Evolutionary conservation across 192 early-diverging fungal species (phyloP).

Genomic region (Lunasporangiospora selenospora): DNA sequence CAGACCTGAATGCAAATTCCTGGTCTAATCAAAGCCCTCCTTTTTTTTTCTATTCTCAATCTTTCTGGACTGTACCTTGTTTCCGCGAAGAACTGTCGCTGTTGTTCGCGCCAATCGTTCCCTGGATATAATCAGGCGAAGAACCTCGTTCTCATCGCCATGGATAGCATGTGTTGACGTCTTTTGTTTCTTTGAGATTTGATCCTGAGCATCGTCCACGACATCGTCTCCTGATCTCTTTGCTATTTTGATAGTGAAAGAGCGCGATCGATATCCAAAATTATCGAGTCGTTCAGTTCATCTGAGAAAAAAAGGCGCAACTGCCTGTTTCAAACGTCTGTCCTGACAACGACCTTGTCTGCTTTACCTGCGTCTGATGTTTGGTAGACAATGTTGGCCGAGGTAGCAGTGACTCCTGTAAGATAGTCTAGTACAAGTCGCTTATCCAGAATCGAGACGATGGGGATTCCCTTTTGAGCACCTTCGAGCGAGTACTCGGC

Average conservation of each 20-base stretch:
- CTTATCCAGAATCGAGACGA: conserved; percentile 80
- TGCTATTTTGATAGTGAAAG: conserved; percentile 1
- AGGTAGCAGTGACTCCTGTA: conserved; percentile 60
- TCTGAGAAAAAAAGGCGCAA: background rate
- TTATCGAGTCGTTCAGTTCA: too few relatives aligned
- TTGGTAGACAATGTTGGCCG: conserved; percentile 44
- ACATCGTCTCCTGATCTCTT: conserved; percentile 46
- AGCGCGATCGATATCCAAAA: too few relatives aligned
- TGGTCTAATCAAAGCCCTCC: too few relatives aligned
- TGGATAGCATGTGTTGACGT: conserved; percentile 16
- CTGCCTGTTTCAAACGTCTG: background rate
- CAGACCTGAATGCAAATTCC: too few relatives aligned
- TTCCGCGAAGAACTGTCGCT: conserved; percentile 50
- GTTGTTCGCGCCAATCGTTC: conserved; percentile 53
- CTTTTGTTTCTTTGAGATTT: conserved; percentile 46
- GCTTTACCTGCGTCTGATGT: conserved; percentile 24
- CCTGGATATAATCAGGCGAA: conserved; percentile 44
- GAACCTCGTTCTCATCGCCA: conserved; percentile 41
- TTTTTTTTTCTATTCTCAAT: too few relatives aligned
- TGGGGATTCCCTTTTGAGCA: conserved; percentile 61
- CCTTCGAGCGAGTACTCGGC: conserved; percentile 76
- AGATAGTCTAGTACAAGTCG: conserved; percentile 75
- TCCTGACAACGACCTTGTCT: background rate
- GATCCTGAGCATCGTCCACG: conserved; percentile 38
- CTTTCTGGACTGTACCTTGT: conserved; percentile 40